phyloP scores from a whole-genome alignment of 148 eudicot genomes.

The Euryodendron excelsum region DNA sequence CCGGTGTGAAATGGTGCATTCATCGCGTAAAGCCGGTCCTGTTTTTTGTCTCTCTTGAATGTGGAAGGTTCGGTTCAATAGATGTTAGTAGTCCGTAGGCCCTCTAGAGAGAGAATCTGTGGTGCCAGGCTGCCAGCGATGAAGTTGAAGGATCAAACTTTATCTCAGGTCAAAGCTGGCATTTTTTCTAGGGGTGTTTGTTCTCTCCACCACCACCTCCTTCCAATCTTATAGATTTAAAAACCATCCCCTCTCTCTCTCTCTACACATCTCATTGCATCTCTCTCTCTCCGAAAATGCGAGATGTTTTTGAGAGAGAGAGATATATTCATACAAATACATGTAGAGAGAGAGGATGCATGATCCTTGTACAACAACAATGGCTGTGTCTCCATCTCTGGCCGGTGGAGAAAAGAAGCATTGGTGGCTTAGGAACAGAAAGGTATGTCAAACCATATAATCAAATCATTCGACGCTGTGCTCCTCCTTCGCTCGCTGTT shows the following conservation, averaged over 20 bases:
- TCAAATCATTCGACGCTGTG: not conserved
- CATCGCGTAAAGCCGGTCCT: conserved; percentile 10
- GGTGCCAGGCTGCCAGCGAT: conserved; percentile 60
- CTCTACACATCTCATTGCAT: not conserved
- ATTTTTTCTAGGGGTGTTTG: conserved; percentile 10
- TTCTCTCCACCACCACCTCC: not conserved
- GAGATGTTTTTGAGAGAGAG: conserved; percentile 7
- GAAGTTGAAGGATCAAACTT: conserved; percentile 72
- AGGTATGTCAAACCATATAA: conserved; percentile 40
- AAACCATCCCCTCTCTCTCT: not conserved
- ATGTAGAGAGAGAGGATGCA: conserved; percentile 5
- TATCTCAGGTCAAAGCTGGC: conserved; percentile 48
- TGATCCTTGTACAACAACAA: conserved; percentile 37
- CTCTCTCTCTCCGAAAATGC: conserved; percentile 3
- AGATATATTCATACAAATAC: not conserved
- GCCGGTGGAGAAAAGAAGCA: conserved; percentile 57
- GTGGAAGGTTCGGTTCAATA: not conserved
- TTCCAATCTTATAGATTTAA: too few species aligned
- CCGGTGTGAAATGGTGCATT: not conserved
- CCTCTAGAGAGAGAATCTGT: conserved; percentile 28
- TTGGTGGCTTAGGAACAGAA: conserved; percentile 95
- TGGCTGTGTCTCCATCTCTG: conserved; percentile 51
- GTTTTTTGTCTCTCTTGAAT: too few species aligned
- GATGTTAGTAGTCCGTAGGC: not conserved
- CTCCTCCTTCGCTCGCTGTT: too few species aligned